Evolutionary conservation across 2,329 filamentous ascomycete species (phyloP), one percentile per base, ranked within the genome.

Genomic region (Pseudocercospora macadamiae): DNA sequence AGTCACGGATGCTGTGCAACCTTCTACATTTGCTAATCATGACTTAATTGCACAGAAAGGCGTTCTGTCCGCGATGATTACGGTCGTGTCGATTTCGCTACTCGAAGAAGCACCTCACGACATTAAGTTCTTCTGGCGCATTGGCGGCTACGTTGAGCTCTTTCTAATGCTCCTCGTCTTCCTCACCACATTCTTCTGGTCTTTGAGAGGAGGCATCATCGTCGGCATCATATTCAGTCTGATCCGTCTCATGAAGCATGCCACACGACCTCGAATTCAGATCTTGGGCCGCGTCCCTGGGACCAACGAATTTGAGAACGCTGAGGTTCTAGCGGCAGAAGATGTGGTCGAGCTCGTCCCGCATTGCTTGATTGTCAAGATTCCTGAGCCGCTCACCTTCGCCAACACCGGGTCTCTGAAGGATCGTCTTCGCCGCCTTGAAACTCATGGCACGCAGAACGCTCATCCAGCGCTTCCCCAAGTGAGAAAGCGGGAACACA

Each of bases 61-160:
- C 3, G 92, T 97, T 1, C 83, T 99, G 18, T 96, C 88, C 16
- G 85, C 93, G 16, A 95, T 97, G 86, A 96, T 99, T 61, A 93
- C 90, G 12, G 93, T 97, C 2, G 93, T 99, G 23, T 95, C 95
- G 18, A 96, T 89, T 79, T 95, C 92, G 18, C 83, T 99, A 5
- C 90, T 97, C 61, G 95, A 99, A 78, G 95, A 99, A 80, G 91
- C 91, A 10, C 95, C 95, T 0, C 89, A 95, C 69, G 95, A 99
- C 74, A 86, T 99, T 62, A 80, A 83, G 49, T 99, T 97, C 81
- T 99, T 97, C 79, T 76, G 90, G 58, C 85, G 83, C 52, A 93
- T 99, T 61, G 85, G 86, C 26, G 93, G 93, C 57, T 96, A 89
- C 86, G 88, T 86, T 1, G 95, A 97, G 70, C 82, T 99, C 1